phyloP scores from a whole-genome alignment of 2,329 filamentous ascomycete species.

The Fonsecaea erecta region DNA sequence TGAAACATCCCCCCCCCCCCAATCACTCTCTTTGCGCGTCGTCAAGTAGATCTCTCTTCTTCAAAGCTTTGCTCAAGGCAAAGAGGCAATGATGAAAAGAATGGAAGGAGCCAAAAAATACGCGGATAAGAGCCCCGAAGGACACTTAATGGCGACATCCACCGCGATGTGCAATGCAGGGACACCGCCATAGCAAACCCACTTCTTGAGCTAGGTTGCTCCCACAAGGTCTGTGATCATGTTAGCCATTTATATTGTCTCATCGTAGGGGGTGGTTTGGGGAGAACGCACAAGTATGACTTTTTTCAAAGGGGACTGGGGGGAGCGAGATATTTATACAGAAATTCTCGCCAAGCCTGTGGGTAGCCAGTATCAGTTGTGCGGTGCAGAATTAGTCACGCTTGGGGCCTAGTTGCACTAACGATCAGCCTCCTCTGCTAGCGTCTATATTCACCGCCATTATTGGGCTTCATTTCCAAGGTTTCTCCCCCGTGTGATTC shows the following conservation, averaged over 20 bases:
- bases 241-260: neutral
- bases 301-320: slow-evolving; percentile 9
- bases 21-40: neutral
- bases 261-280: slow-evolving; percentile 3
- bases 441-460: neutral
- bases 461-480: no score
- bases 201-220: slow-evolving; percentile 37
- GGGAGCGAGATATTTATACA: slow-evolving; percentile 11
- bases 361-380: neutral
- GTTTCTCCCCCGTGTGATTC: no score
- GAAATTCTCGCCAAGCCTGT: neutral
- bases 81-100: slow-evolving; percentile 38
- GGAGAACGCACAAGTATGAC: slow-evolving; percentile 18
- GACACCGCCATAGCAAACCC: slow-evolving; percentile 35
- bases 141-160: slow-evolving; percentile 37
- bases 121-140: slow-evolving; percentile 40
- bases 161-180: slow-evolving; percentile 40
- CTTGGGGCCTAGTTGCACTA: neutral
- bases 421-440: neutral
- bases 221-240: slow-evolving; percentile 35
- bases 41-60: slow-evolving; percentile 32
- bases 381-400: neutral
- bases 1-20: neutral
- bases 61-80: slow-evolving; percentile 36
- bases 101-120: slow-evolving; percentile 38